Percentiles rank a stretch among this genome's conserved stretches.
These are phyloP conservation scores for Phytophthora brassicae DNA, from an alignment of 352 stramenopile species.

Conservation along the genomic window DNA sequence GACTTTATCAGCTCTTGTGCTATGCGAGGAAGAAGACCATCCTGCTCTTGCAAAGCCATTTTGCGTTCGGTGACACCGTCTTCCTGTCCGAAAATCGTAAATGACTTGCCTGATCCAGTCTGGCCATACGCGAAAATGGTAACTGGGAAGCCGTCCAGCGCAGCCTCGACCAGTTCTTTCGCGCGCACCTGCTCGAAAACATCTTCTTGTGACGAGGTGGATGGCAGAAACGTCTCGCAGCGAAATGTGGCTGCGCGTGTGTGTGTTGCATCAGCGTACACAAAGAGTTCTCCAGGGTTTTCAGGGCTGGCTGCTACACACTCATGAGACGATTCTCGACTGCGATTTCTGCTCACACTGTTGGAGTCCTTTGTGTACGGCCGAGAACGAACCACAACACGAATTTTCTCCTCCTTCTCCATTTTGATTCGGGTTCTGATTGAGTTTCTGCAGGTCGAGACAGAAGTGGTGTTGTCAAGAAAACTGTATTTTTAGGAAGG, in stretches of 20 bases:
- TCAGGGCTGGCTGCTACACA: slow-evolving; percentile 44
- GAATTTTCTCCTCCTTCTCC: slow-evolving; percentile 70
- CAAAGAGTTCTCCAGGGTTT: slow-evolving; percentile 36
- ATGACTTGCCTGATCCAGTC: slow-evolving; percentile 72
- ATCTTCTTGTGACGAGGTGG: slow-evolving; percentile 41
- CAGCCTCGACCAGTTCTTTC: slow-evolving; percentile 49
- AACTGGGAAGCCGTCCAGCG: slow-evolving; percentile 64
- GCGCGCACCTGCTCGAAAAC: slow-evolving; percentile 54
- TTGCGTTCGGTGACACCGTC: slow-evolving; percentile 35
- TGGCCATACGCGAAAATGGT: slow-evolving; percentile 81
- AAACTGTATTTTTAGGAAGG: not conserved
- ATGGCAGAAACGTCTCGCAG: slow-evolving; percentile 59
- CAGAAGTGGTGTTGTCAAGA: not conserved
- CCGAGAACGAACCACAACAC: slow-evolving; percentile 62
- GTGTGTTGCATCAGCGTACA: slow-evolving; percentile 41
- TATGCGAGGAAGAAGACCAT: slow-evolving; percentile 60
- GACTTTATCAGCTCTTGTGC: slow-evolving; percentile 52
- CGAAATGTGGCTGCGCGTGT: slow-evolving; percentile 56
- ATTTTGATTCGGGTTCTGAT: slow-evolving; percentile 11
- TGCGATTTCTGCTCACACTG: slow-evolving; percentile 4
- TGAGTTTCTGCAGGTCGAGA: not conserved
- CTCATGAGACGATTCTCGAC: slow-evolving; percentile 15
- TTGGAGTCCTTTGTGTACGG: slow-evolving; percentile 19
- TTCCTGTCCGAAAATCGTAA: slow-evolving; percentile 76
- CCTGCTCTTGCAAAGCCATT: slow-evolving; percentile 26